These are phyloP conservation scores for Xylaria sp. DNA, from an alignment of 2,329 filamentous ascomycete species.

Conservation along the genomic window DNA sequence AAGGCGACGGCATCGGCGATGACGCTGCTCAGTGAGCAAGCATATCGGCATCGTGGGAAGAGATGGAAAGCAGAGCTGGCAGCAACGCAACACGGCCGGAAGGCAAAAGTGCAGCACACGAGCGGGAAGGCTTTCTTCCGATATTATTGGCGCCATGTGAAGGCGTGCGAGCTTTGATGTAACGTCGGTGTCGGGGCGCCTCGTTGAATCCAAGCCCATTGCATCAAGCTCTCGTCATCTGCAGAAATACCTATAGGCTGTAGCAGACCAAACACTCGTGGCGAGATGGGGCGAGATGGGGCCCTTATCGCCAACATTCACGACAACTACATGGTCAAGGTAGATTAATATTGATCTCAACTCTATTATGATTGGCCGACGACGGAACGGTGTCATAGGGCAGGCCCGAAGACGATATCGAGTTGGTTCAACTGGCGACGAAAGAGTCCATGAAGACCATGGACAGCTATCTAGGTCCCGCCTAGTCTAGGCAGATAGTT, in stretches of 20 bases:
- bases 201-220: slow-evolving; percentile 8
- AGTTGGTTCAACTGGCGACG: background rate
- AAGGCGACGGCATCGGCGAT: background rate
- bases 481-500: too few species aligned
- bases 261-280: background rate
- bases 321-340: background rate
- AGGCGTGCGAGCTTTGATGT: slow-evolving; percentile 16
- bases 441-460: too few species aligned
- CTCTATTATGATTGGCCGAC: slow-evolving; percentile 13
- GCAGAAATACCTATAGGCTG: background rate
- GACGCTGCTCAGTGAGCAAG: background rate
- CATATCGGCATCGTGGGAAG: slow-evolving; percentile 9
- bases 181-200: slow-evolving; percentile 26
- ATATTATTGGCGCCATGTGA: slow-evolving; percentile 22
- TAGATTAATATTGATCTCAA: background rate
- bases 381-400: background rate
- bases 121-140: background rate
- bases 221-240: slow-evolving; percentile 15
- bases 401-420: background rate
- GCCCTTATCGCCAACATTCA: slow-evolving; percentile 10
- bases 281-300: slow-evolving; percentile 12
- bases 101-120: slow-evolving; percentile 7
- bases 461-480: too few species aligned
- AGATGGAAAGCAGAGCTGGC: slow-evolving; percentile 10
- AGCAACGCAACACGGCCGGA: slow-evolving; percentile 15